A percentile compares a stretch with the other conserved stretches of the same genome.
Evolutionary conservation across 2,329 filamentous ascomycete species (phyloP).

Genomic region (Fusarium continuum): DNA sequence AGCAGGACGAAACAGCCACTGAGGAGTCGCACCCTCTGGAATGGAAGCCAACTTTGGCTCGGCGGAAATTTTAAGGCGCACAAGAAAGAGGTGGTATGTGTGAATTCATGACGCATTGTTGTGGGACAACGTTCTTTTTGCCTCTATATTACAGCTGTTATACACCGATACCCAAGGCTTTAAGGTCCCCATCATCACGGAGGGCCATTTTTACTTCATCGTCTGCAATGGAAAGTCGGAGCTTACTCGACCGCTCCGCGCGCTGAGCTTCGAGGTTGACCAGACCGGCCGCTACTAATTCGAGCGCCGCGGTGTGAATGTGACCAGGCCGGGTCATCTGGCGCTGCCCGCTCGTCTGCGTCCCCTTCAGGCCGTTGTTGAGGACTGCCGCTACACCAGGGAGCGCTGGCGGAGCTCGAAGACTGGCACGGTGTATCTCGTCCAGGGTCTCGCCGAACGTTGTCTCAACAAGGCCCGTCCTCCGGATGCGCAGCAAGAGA

Average conservation of each 20-base stretch:
- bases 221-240: conserved; percentile 85
- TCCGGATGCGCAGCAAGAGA: conserved; percentile 78
- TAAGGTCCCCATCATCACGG: conserved; percentile 87
- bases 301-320: conserved; percentile 78
- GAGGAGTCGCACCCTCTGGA: conserved; percentile 90
- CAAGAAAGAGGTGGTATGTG: conserved; percentile 8
- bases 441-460: conserved; percentile 89
- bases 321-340: conserved; percentile 48
- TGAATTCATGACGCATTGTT: conserved; percentile 21
- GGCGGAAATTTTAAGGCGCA: conserved; percentile 73
- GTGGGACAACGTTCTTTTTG: conserved; percentile 6
- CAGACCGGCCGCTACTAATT: conserved; percentile 87
- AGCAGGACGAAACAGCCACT: conserved; percentile 89
- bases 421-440: conserved; percentile 63
- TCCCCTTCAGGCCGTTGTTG: conserved; percentile 42
- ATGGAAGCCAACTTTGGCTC: conserved; percentile 84
- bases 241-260: conserved; percentile 86
- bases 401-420: conserved; percentile 48
- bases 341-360: conserved; percentile 43
- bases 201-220: conserved; percentile 92
- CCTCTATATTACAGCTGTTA: conserved; percentile 44
- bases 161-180: conserved; percentile 73
- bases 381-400: conserved; percentile 52
- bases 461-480: conserved; percentile 87
- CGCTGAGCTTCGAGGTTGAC: conserved; percentile 83